These are phyloP conservation scores for Citrus maxima DNA, from an alignment of 345 rosid species.

Conservation along the genomic window DNA sequence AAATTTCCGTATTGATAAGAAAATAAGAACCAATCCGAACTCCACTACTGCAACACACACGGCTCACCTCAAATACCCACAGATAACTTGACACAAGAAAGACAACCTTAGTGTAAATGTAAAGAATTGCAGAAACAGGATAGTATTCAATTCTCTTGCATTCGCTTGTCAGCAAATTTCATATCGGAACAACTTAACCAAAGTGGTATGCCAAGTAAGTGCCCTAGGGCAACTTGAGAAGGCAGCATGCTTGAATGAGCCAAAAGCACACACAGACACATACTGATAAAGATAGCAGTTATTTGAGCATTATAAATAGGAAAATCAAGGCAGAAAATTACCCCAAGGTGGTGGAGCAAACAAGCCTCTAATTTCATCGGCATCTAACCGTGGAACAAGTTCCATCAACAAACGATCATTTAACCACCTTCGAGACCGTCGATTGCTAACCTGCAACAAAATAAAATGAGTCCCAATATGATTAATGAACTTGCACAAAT, in stretches of 20 bases:
- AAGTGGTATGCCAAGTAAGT: too few species aligned
- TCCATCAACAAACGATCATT: constrained; percentile 94
- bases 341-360: constrained; percentile 99
- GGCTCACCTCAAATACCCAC: not conserved
- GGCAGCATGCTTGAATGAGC: not conserved
- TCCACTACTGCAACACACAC: not conserved
- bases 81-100: not conserved
- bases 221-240: not conserved
- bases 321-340: constrained; percentile 23
- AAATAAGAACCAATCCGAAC: not conserved
- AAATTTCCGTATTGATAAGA: not conserved
- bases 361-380: constrained; percentile 83
- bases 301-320: not conserved
- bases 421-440: constrained; percentile 83
- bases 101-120: not conserved
- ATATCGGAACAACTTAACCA: not conserved
- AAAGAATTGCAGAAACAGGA: not conserved
- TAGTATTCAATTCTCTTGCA: not conserved
- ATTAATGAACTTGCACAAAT: not conserved
- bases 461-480: not conserved
- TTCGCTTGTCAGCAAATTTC: not conserved
- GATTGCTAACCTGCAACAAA: constrained; percentile 64
- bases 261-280: not conserved
- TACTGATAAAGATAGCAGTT: not conserved
- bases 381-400: constrained; percentile 92